phyloP scores from a whole-genome alignment of 2,329 filamentous ascomycete genomes.

The Lachnellula subtilissima region DNA sequence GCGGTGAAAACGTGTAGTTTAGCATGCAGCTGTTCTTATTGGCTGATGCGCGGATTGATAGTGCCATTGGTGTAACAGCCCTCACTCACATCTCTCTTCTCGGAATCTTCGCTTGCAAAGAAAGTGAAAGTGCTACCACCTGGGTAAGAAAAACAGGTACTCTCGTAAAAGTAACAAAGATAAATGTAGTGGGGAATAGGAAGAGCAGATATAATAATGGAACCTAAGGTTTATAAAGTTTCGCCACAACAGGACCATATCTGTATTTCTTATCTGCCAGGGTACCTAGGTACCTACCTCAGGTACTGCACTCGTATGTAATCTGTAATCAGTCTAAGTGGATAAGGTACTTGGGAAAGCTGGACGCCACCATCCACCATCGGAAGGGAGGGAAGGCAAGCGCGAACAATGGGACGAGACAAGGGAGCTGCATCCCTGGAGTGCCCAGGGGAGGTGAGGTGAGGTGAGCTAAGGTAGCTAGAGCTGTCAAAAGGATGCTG shows the following conservation, averaged over 20 bases:
- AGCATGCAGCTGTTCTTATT: neutral
- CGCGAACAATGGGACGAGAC: neutral
- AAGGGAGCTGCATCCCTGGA: neutral
- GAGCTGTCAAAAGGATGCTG: neutral
- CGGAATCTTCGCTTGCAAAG: too few species aligned
- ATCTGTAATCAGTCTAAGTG: too few species aligned
- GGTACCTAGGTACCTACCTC: too few species aligned
- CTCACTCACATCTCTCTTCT: neutral
- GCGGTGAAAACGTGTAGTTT: neutral
- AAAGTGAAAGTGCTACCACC: too few species aligned
- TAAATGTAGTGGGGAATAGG: too few species aligned
- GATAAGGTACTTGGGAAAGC: neutral
- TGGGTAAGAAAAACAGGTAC: too few species aligned
- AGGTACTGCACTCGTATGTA: too few species aligned
- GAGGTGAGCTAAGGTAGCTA: neutral
- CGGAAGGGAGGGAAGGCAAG: neutral
- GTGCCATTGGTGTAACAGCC: neutral
- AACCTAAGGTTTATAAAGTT: too few species aligned
- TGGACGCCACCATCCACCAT: neutral
- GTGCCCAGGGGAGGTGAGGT: neutral
- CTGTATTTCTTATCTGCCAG: too few species aligned
- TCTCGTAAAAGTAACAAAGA: too few species aligned
- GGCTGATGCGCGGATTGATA: neutral
- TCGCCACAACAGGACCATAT: too few species aligned
- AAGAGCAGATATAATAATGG: too few species aligned